These are phyloP conservation scores for Fusarium sp. DNA, from an alignment of 2,329 filamentous ascomycete species.

Conservation along the genomic window DNA sequence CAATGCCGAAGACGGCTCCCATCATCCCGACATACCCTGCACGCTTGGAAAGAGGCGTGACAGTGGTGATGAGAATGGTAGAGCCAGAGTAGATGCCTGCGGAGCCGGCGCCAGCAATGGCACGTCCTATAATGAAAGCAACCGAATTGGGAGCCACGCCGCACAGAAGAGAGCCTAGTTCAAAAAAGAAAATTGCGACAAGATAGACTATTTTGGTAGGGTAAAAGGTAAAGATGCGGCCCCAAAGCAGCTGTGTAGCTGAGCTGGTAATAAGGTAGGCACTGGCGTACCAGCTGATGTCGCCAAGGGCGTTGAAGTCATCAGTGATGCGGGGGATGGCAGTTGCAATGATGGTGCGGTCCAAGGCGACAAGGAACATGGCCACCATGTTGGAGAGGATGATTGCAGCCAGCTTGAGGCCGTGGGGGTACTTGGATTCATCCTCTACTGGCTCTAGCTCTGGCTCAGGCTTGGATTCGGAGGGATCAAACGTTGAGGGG, in stretches of 20 bases:
- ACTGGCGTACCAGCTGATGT: constrained; percentile 22
- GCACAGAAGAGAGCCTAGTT: constrained; percentile 13
- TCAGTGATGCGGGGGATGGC: constrained; percentile 15
- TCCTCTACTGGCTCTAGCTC: not conserved
- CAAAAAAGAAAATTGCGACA: constrained; percentile 16
- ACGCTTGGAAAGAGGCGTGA: constrained; percentile 13
- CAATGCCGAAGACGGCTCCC: constrained; percentile 14
- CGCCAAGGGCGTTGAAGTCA: constrained; percentile 13
- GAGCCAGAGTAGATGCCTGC: constrained; percentile 18
- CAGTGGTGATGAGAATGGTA: constrained; percentile 10
- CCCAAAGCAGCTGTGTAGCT: constrained; percentile 15
- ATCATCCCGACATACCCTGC: constrained; percentile 6
- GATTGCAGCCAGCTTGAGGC: constrained; percentile 11
- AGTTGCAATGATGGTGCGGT: constrained; percentile 16
- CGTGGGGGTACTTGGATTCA: constrained; percentile 11
- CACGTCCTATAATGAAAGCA: constrained; percentile 12
- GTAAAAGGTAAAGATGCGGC: constrained; percentile 6
- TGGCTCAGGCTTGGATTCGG: not conserved
- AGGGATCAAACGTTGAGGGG: not conserved
- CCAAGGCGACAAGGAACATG: constrained; percentile 24
- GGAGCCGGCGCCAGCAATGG: constrained; percentile 10
- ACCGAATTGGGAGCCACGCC: constrained; percentile 8
- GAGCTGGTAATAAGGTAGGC: constrained; percentile 17
- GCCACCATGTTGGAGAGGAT: constrained; percentile 21
- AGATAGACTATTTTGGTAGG: constrained; percentile 11